Percentiles rank a stretch among this genome's conserved stretches.
Evolutionary conservation across 768 basidiomycete genomes (phyloP).

Genomic region (Phlebiopsis gigantea): DNA sequence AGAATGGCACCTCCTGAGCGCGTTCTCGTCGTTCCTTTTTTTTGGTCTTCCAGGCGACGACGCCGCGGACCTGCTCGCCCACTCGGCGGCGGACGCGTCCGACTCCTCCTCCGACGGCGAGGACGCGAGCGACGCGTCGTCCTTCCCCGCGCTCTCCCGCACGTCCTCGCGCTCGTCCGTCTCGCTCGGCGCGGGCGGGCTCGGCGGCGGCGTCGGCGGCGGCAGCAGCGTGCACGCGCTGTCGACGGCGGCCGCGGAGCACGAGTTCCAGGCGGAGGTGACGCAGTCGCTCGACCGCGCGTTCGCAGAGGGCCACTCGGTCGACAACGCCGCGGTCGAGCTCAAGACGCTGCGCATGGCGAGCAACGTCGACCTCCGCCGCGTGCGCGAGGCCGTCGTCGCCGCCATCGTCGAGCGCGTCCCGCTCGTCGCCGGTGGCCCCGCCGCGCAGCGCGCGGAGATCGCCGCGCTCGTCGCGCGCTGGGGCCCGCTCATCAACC

Average conservation of each 20-base stretch:
- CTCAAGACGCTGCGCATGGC: slow-evolving; percentile 97
- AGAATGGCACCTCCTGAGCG: neutral
- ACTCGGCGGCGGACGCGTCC: slow-evolving; percentile 46
- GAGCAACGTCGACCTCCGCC: slow-evolving; percentile 83
- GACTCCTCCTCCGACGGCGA: slow-evolving; percentile 36
- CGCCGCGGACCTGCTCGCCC: slow-evolving; percentile 55
- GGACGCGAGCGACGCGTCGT: slow-evolving; percentile 29
- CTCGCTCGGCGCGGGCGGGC: slow-evolving; percentile 34
- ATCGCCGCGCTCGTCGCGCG: slow-evolving; percentile 58
- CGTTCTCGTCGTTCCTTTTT: neutral
- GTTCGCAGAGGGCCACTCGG: slow-evolving; percentile 84
- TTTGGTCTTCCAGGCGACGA: slow-evolving; percentile 44
- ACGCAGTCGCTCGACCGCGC: slow-evolving; percentile 86
- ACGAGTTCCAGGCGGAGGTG: slow-evolving; percentile 75
- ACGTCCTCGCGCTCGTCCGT: slow-evolving; percentile 47
- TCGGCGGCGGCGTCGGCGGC: slow-evolving; percentile 35
- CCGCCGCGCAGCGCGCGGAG: slow-evolving; percentile 54
- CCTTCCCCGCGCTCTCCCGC: slow-evolving; percentile 31
- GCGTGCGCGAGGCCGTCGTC: slow-evolving; percentile 85
- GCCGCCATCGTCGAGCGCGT: slow-evolving; percentile 76
- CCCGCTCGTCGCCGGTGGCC: slow-evolving; percentile 50
- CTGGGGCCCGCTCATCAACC: slow-evolving; percentile 82
- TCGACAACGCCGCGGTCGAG: slow-evolving; percentile 92
- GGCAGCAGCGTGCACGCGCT: slow-evolving; percentile 38
- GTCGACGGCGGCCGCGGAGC: slow-evolving; percentile 39